A percentile compares a stretch with the other conserved stretches of the same genome.
phyloP scores from a whole-genome alignment of 2,329 filamentous ascomycete species.

The Tetracladium maxilliforme region DNA sequence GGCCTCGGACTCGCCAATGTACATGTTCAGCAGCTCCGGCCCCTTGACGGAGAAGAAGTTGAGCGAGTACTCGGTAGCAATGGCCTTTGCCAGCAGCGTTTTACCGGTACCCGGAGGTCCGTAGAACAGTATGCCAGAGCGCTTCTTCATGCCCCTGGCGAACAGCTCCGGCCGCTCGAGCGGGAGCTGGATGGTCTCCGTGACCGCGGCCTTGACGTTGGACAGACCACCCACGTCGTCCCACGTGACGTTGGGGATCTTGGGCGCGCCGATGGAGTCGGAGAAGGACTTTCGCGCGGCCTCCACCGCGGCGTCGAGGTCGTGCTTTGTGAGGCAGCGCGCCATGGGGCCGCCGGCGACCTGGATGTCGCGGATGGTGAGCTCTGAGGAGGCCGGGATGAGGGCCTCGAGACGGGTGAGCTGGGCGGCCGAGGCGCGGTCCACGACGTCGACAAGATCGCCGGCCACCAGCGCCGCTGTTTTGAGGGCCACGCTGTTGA shows the following conservation, averaged over 20 bases:
- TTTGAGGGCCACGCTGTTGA: conserved; percentile 78
- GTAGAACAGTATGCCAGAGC: conserved; percentile 85
- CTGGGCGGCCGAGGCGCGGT: conserved; percentile 70
- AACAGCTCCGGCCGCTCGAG: conserved; percentile 87
- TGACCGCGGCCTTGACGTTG: conserved; percentile 93
- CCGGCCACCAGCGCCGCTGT: conserved; percentile 91
- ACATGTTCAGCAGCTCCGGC: conserved; percentile 87
- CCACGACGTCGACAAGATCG: conserved; percentile 86
- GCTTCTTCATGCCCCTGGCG: conserved; percentile 95
- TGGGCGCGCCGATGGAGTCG: conserved; percentile 90
- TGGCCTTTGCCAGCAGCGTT: conserved; percentile 83
- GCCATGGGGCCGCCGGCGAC: conserved; percentile 72
- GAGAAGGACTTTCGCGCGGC: conserved; percentile 96
- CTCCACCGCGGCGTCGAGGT: conserved; percentile 89
- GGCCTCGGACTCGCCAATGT: conserved; percentile 86
- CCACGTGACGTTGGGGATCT: conserved; percentile 96
- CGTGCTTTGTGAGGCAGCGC: conserved; percentile 62
- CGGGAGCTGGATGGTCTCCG: conserved; percentile 90
- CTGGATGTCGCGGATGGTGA: conserved; percentile 72
- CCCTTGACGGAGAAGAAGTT: conserved; percentile 94
- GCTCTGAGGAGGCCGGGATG: conserved; percentile 31
- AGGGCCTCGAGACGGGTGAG: conserved; percentile 62
- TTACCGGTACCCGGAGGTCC: conserved; percentile 86
- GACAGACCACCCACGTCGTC: conserved; percentile 86
- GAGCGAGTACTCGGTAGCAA: conserved; percentile 83